Evolutionary conservation across 78 protist species (phyloP).

Genomic region (Tieghemostelium lacteum): DNA sequence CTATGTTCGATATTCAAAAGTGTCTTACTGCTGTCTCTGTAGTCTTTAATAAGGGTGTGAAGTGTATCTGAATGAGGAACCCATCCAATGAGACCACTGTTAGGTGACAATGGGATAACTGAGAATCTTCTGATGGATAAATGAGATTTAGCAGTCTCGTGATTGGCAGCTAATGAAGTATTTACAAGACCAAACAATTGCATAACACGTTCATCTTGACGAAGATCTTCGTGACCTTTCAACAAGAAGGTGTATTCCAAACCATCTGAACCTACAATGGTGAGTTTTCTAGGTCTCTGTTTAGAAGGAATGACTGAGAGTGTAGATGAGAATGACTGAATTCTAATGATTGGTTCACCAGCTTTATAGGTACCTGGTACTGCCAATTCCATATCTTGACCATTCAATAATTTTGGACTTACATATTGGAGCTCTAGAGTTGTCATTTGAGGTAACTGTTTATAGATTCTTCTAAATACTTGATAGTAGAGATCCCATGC

Average conservation of each 20-base stretch:
- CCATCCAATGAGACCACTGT: conserved; percentile 95
- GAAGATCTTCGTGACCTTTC: conserved; percentile 98
- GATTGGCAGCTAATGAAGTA: conserved; percentile 91
- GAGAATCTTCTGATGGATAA: conserved; percentile 85
- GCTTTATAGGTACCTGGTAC: conserved; percentile 96
- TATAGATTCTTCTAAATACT: conserved; percentile 93
- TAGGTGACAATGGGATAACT: conserved; percentile 94
- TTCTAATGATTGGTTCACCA: conserved; percentile 85
- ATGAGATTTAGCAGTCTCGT: conserved; percentile 83
- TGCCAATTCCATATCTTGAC: conserved; percentile 93
- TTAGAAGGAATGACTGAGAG: conserved; percentile 96
- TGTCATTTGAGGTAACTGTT: conserved; percentile 94
- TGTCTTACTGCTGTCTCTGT: conserved; percentile 89
- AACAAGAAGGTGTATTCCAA: conserved; percentile 91
- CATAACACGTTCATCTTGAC: conserved; percentile 98
- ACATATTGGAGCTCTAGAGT: conserved; percentile 94
- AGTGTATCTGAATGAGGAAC: conserved; percentile 95
- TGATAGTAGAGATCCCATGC: conserved; percentile 99
- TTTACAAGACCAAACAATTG: conserved; percentile 99
- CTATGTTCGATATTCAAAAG: conserved; percentile 89
- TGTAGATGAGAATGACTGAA: conserved; percentile 86
- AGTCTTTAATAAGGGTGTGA: conserved; percentile 91
- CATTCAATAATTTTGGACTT: conserved; percentile 87
- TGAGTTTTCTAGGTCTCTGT: conserved; percentile 98
- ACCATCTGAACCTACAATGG: conserved; percentile 94